A percentile compares a stretch with the other conserved stretches of the same genome.
Evolutionary conservation across 2,329 filamentous ascomycete species (phyloP).

Genomic region (Colletotrichum tropicale): DNA sequence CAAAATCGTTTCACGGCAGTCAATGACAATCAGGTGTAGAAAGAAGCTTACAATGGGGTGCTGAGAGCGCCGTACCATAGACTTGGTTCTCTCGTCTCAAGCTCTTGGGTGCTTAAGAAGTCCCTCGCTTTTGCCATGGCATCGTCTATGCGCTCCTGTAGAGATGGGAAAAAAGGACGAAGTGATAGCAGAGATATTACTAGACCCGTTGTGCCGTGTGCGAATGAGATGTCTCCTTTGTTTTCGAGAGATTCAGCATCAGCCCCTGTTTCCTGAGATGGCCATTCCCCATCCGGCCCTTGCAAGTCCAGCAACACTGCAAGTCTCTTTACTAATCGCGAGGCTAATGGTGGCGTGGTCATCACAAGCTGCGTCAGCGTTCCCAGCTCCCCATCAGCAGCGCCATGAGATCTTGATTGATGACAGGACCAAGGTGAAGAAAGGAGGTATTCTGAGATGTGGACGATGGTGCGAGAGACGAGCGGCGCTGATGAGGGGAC

Average conservation of each 20-base stretch:
- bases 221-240: slow-evolving; percentile 60
- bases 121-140: slow-evolving; percentile 56
- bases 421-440: not conserved
- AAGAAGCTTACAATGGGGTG: slow-evolving; percentile 59
- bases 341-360: slow-evolving; percentile 59
- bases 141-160: slow-evolving; percentile 56
- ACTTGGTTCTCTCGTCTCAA: slow-evolving; percentile 60
- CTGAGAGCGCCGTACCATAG: slow-evolving; percentile 70
- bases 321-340: slow-evolving; percentile 57
- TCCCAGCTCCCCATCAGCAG: slow-evolving; percentile 71
- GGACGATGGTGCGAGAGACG: slow-evolving; percentile 57
- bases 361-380: slow-evolving; percentile 73
- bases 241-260: slow-evolving; percentile 61
- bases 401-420: slow-evolving; percentile 50
- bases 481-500: slow-evolving; percentile 54
- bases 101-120: slow-evolving; percentile 52
- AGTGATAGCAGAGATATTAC: slow-evolving; percentile 63
- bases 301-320: slow-evolving; percentile 63
- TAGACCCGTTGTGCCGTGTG: slow-evolving; percentile 71
- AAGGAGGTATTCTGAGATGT: slow-evolving; percentile 65
- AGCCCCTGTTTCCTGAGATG: slow-evolving; percentile 52
- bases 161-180: slow-evolving; percentile 57
- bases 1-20: not conserved
- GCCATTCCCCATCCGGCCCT: slow-evolving; percentile 67
- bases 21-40: too few species aligned